Evolutionary conservation across 2,329 filamentous ascomycete species (phyloP), one percentile per base, ranked within the genome.

Genomic region (Cylindrodendrum hubeiense): DNA sequence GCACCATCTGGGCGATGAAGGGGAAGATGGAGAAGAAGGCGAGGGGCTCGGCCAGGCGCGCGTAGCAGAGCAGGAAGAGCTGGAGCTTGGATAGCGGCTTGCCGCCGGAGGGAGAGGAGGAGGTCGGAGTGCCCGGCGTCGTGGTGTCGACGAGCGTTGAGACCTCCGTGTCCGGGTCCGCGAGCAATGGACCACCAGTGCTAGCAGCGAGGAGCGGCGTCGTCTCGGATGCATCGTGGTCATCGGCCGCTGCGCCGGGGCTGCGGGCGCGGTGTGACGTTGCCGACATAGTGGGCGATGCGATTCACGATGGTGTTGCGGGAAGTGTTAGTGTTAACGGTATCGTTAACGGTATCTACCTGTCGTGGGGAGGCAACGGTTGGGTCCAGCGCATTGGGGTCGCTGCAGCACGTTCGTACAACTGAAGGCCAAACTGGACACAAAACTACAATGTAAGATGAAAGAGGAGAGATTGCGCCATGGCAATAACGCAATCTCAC

Each of bases 21-120:
- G 93, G 91, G 72, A 95, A 92, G 76, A 95, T 93, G 76, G 86
- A 89, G 82, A 95, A 95, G 81, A 93, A 95, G n/a, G 92, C 91
- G 43, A 95, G 86, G 1, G 93, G 92, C 74, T 95, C 93, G 47
- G 93, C 83, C 26, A 93, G 75, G 6, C 92, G 88, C 2, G 90
- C 89, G 75, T 90, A 92, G 82, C 93, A 95, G 15, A 96, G 87
- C 12, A 92, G 78, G 33, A 91, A 77, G 56, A 96, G 89, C 76
- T 95, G 93, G n/a, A 76, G 57, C 66, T 81, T 83, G n/a, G 89
- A 78, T 2, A 75, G 54, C 2, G 71, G 65, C 54, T 70, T 72
- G 33, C 49, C 43, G n/a, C 65, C 68, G 17, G 67, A 58, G 2
- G 49, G 53, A 43, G 62, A 30, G 2, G 54, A 22, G 3, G 5